Evolutionary conservation across 805 yeast genomes (phyloP).

Genomic region (Lachancea fermentati): DNA sequence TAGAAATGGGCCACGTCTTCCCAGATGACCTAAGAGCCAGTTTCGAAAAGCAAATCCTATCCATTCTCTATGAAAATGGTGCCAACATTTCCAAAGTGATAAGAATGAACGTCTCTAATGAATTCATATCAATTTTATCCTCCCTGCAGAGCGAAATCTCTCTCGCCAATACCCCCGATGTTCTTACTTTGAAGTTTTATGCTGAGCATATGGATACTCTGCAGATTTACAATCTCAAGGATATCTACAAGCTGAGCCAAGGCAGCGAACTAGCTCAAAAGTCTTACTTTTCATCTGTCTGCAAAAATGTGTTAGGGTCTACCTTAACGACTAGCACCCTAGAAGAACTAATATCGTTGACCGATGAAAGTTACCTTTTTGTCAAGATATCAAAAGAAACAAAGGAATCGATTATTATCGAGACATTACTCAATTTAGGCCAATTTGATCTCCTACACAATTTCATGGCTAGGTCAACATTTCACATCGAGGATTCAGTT

Average conservation of each 20-base stretch:
- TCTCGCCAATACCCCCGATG: slow-evolving; percentile 9
- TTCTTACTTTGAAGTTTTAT: slow-evolving; percentile 12
- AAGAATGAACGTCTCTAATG: slow-evolving; percentile 2
- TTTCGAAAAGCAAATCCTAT: not conserved
- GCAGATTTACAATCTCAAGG: slow-evolving; percentile 16
- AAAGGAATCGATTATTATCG: slow-evolving; percentile 20
- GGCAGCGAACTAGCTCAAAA: slow-evolving; percentile 21
- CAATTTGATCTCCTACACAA: slow-evolving; percentile 24
- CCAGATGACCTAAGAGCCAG: not conserved
- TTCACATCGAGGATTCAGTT: slow-evolving; percentile 13
- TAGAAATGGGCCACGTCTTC: slow-evolving; percentile 1
- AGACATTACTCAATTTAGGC: slow-evolving; percentile 26
- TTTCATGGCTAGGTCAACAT: slow-evolving; percentile 11
- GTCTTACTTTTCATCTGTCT: slow-evolving; percentile 20
- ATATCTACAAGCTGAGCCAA: slow-evolving; percentile 17
- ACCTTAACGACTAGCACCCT: not conserved
- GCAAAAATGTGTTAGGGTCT: slow-evolving; percentile 10
- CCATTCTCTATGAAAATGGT: slow-evolving; percentile 22
- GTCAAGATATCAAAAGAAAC: slow-evolving; percentile 11
- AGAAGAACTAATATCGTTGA: slow-evolving; percentile 1
- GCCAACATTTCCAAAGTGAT: slow-evolving; percentile 8
- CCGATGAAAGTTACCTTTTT: slow-evolving; percentile 12
- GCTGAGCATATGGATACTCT: slow-evolving; percentile 14
- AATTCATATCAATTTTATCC: slow-evolving; percentile 12
- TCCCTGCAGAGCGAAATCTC: slow-evolving; percentile 10